A percentile compares a stretch with the other conserved stretches of the same genome.
phyloP scores from a whole-genome alignment of 768 basidiomycete genomes.

The Leucocoprinus sp. region DNA sequence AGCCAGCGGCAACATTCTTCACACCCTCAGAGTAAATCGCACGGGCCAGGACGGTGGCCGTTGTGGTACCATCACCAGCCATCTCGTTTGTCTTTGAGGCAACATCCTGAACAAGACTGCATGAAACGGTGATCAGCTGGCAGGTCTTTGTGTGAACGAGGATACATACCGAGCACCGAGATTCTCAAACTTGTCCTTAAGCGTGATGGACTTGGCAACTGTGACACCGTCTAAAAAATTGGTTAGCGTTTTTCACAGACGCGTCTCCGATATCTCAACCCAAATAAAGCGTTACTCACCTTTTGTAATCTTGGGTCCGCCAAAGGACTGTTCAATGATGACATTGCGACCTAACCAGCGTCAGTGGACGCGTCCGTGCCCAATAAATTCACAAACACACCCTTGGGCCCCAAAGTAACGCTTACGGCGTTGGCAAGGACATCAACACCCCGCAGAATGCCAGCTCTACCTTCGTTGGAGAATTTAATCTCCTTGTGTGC shows the following conservation, averaged over 20 bases:
- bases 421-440: slow-evolving; percentile 94
- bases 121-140: neutral
- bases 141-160: neutral
- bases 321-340: slow-evolving; percentile 92
- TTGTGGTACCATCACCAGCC: slow-evolving; percentile 97
- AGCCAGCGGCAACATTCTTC: slow-evolving; percentile 98
- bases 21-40: slow-evolving; percentile 99
- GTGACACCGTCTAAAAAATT: slow-evolving; percentile 81
- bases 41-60: slow-evolving; percentile 92
- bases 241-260: neutral
- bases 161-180: slow-evolving; percentile 83
- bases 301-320: slow-evolving; percentile 93
- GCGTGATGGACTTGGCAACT: slow-evolving; percentile 88
- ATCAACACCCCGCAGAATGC: slow-evolving; percentile 94
- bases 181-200: slow-evolving; percentile 99
- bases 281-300: slow-evolving; percentile 43
- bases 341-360: slow-evolving; percentile 75
- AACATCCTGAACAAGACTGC: slow-evolving; percentile 88
- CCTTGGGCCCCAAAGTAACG: slow-evolving; percentile 95
- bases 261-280: neutral
- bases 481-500: slow-evolving; percentile 97
- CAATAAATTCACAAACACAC: slow-evolving; percentile 26
- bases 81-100: slow-evolving; percentile 95
- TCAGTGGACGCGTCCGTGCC: slow-evolving; percentile 2
- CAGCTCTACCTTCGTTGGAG: slow-evolving; percentile 88